Base-by-base conservation (phyloP, 306 rosid genomes). In the Albizia julibrissin region DNA sequence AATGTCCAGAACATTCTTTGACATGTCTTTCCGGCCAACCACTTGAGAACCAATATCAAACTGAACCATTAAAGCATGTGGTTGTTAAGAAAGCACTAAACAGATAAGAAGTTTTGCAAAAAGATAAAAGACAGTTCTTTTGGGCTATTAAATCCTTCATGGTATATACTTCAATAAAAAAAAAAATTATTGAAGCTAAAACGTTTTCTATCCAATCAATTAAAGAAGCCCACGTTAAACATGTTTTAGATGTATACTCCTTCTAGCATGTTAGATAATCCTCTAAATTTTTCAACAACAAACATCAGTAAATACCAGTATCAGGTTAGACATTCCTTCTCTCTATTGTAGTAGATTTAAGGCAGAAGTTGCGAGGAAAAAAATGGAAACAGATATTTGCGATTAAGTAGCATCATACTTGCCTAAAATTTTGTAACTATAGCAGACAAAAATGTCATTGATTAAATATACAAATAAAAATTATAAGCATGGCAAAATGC, bases 21-120 rank as follows among this genome's bases (percentile, higher is more conserved):
- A 86, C 79, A 87, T 82, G 86, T 95, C 99, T 86, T 95, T 95
- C 86, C 83, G 87, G 61, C 99, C 99, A 85, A 95, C 92, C 72
- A 93, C 98, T 91, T 95, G 99, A 81, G 98, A 89, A 78, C 90
- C 85, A 64, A 93, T 72, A 59, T 92, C 95, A 89, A 89, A 84
- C 99, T 95, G 89, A 27, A 10, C 78, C 85, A 90, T 74, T 59
- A 85, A 87, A 87, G 58, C 78, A 87, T 3, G 70, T 58, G 29
- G 76, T 37, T 16, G 49, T 79, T 61, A 77, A 83, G 52, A 52
- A 34, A 82, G 74, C 49, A 54, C 74, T 26, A 79, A 70, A 70
- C 6, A 14, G 56, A 71, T 24, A 71, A 71, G 10, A 71, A 6
- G n/a, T 42, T 70, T 70, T 27, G 4, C 75, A 13, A 44, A 8